These are phyloP conservation scores for Boeremia exigua DNA, from an alignment of 2,329 filamentous ascomycete species.

Conservation along the genomic window DNA sequence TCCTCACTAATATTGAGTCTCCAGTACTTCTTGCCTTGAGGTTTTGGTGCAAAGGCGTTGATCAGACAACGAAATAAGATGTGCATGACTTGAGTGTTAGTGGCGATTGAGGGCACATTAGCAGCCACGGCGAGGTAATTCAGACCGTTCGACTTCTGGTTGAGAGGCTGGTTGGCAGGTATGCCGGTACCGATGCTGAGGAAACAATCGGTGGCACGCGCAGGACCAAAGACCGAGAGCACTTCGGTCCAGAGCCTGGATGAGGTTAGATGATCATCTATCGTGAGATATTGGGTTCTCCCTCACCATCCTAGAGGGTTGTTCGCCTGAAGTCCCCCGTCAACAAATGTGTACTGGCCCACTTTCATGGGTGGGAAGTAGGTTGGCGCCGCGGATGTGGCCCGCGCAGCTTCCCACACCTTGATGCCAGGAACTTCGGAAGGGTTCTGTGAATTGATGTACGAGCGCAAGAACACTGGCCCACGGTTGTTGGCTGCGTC, in stretches of 20 bases:
- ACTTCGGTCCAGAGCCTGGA: slow-evolving; percentile 15
- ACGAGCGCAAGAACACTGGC: not conserved
- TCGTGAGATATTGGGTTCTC: not conserved
- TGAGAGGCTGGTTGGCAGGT: not conserved
- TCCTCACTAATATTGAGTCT: slow-evolving; percentile 4
- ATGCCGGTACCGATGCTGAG: slow-evolving; percentile 15
- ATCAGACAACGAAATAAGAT: slow-evolving; percentile 5
- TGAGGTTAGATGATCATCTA: not conserved
- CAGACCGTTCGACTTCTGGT: not conserved
- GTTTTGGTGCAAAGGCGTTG: slow-evolving; percentile 4
- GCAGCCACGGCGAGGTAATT: not conserved
- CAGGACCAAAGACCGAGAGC: slow-evolving; percentile 2
- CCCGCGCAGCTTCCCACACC: slow-evolving; percentile 12
- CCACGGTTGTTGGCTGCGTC: not conserved
- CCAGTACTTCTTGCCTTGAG: not conserved
- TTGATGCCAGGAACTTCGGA: slow-evolving; percentile 1
- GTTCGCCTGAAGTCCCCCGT: slow-evolving; percentile 1
- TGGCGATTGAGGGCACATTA: not conserved
- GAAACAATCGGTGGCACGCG: slow-evolving; percentile 12
- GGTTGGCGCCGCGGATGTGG: slow-evolving; percentile 11
- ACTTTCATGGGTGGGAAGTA: slow-evolving; percentile 12
- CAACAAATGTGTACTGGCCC: not conserved
- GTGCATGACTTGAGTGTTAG: slow-evolving; percentile 1
- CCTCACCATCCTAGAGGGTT: slow-evolving; percentile 1
- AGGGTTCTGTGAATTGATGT: not conserved